These are phyloP conservation scores for Avena eriantha DNA, from an alignment of 176 grass and related monocot species.

Conservation along the genomic window DNA sequence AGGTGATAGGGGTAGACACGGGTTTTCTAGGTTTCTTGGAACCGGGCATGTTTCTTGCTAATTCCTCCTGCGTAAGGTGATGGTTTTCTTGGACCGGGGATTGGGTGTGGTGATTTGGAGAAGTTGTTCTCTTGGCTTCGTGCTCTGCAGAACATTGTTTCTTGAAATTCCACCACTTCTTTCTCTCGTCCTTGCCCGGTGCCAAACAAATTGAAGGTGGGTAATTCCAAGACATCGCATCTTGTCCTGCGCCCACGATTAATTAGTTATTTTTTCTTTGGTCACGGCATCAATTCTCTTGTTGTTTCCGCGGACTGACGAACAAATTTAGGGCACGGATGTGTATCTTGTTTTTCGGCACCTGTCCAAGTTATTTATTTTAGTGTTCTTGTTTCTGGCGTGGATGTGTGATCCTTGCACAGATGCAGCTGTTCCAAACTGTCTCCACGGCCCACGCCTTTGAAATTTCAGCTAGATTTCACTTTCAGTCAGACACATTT, in stretches of 20 bases:
- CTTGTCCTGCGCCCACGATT: conserved; percentile 11
- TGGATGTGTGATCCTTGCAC: conserved; percentile 4
- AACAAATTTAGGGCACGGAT: not conserved
- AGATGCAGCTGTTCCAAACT: not conserved
- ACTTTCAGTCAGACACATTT: not conserved
- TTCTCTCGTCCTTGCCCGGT: not conserved
- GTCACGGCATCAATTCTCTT: conserved; percentile 20
- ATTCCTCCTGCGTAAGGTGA: not conserved
- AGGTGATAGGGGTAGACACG: not conserved
- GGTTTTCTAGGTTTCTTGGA: conserved; percentile 2
- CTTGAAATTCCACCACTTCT: not conserved
- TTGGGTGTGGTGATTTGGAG: not conserved
- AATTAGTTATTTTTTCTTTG: not conserved
- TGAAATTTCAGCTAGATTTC: conserved; percentile 17
- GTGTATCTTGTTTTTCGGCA: not conserved
- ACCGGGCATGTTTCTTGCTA: not conserved
- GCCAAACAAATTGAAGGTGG: too few relatives aligned
- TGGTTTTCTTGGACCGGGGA: not conserved
- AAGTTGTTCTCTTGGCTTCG: conserved; percentile 4
- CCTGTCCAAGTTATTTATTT: not conserved
- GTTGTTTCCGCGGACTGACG: conserved; percentile 14
- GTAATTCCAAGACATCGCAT: not conserved
- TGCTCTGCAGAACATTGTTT: not conserved
- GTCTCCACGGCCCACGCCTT: conserved; percentile 24
- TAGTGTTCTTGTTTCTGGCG: not conserved